Evolutionary conservation across 2,329 filamentous ascomycete genomes (phyloP), one percentile per base, ranked within the genome.

Genomic region (Diaporthe humulicola): DNA sequence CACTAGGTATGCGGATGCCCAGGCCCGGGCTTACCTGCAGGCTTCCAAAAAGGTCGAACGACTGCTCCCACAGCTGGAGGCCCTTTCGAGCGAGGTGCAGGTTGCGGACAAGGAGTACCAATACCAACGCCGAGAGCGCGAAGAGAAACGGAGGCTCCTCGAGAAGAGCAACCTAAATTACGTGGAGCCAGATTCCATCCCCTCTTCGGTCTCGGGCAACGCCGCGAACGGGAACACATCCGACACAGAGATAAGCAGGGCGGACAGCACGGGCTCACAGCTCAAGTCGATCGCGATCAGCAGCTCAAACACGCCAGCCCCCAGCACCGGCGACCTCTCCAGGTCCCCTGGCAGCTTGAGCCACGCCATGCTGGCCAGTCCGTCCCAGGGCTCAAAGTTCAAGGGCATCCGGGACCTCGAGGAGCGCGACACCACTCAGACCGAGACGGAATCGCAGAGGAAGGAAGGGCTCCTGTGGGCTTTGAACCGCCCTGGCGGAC

Each of bases 391-490:
- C 52, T 85, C 88, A 74, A 92, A 93, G 79, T 98, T 98, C 88
- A 97, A 95, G 81, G 96, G 96, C 2, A 94, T 98, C 79, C 93
- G 96, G 28, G 96, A 98, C 82, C 87, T 98, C 2, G 96, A 98
- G 81, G 96, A 98, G 82, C 93, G 93, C 77, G 93, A 95, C 78
- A 83, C 88, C n/a, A 85, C 84, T 17, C 87, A 89, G 73, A 80
- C 87, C 19, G 84, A 85, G 7, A 86, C 85, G 75, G 67, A 71
- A 6, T 90, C 93, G 60, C 93, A 96, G 78, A 91, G 95, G 58
- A 99, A 98, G 82, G 97, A 99, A 86, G 97, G 97, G 8, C 87
- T 99, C 14, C 85, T 99, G 10, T 99, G 97, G 97, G 95, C 97
- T 36, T 86, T 98, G 58, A 98, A 96, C 81, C 91, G 95, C 77